Conservation (phyloP, 2,329 filamentous ascomycete genomes). For the Colletotrichum ledebouriae region DNA sequence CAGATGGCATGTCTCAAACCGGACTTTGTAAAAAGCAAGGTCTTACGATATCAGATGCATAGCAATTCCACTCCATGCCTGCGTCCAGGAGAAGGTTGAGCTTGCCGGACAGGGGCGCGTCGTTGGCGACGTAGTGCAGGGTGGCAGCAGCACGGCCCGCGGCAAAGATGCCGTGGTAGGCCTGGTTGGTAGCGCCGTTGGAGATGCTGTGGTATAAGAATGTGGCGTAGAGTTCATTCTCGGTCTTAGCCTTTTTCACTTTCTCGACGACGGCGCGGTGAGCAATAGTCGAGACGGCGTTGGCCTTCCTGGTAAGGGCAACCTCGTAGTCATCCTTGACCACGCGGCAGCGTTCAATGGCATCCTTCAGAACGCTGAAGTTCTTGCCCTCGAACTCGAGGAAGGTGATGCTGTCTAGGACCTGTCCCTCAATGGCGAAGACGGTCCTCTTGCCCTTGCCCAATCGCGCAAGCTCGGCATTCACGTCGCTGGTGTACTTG, state of each 20-base stretch:
- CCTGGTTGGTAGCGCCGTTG: conserved; percentile 82
- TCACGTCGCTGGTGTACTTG: conserved; percentile 79
- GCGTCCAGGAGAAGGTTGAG: conserved; percentile 88
- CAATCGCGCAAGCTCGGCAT: conserved; percentile 74
- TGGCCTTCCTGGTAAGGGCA: conserved; percentile 79
- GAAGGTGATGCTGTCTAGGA: conserved; percentile 80
- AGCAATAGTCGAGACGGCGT: conserved; percentile 75
- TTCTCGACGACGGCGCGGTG: conserved; percentile 73
- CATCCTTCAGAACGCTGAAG: conserved; percentile 63
- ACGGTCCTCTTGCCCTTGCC: conserved; percentile 64
- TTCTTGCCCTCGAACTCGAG: conserved; percentile 68
- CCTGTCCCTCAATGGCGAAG: conserved; percentile 83
- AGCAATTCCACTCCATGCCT: conserved; percentile 81
- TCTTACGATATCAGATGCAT: conserved; percentile 73
- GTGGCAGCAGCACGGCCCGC: conserved; percentile 85
- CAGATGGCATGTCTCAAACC: conserved; percentile 43
- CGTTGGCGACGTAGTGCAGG: conserved; percentile 88
- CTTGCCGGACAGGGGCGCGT: conserved; percentile 77
- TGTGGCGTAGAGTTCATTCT: conserved; percentile 84
- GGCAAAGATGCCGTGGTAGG: conserved; percentile 90
- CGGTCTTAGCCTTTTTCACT: conserved; percentile 77
- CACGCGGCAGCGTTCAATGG: conserved; percentile 77
- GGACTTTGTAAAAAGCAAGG: not conserved
- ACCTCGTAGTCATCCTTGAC: conserved; percentile 83
- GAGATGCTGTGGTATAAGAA: conserved; percentile 84